These are phyloP conservation scores for Populus pruinosa DNA, from an alignment of 345 rosid species.

Conservation along the genomic window DNA sequence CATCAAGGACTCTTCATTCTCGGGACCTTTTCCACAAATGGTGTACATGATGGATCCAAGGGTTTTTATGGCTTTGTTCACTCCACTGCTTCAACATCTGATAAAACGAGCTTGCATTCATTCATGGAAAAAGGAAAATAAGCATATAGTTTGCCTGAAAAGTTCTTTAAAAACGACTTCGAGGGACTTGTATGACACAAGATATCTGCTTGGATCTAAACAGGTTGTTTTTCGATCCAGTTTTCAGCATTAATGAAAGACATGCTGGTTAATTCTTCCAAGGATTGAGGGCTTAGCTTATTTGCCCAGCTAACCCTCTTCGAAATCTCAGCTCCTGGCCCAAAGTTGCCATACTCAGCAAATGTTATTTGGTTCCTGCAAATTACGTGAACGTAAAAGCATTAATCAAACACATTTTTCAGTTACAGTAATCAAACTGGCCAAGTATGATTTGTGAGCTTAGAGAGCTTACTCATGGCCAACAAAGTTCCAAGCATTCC, in stretches of 20 bases:
- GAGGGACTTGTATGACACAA: neutral
- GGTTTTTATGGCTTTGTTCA: too few relatives aligned
- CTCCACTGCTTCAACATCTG: too few relatives aligned
- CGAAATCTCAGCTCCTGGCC: constrained; percentile 42
- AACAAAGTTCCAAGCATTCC: constrained; percentile 41
- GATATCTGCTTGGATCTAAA: neutral
- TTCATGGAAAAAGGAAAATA: too few relatives aligned
- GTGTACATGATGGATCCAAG: too few relatives aligned
- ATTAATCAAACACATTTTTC: neutral
- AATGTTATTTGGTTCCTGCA: constrained; percentile 41
- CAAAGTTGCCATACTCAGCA: constrained; percentile 35
- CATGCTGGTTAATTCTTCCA: constrained; percentile 28
- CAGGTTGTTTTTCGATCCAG: constrained; percentile 50
- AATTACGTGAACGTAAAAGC: neutral
- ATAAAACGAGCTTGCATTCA: too few relatives aligned
- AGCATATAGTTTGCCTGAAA: too few relatives aligned
- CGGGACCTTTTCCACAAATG: too few relatives aligned
- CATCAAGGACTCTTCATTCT: too few relatives aligned
- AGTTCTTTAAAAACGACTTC: neutral
- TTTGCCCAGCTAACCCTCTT: constrained; percentile 44
- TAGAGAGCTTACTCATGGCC: constrained; percentile 35
- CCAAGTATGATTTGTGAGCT: neutral
- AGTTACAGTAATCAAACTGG: neutral
- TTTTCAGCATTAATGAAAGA: constrained; percentile 43
- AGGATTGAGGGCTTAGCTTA: constrained; percentile 4